Evolutionary conservation across 208 protist genomes (phyloP), one percentile per base, ranked within the genome.

Genomic region (Acanthamoeba triangularis): DNA sequence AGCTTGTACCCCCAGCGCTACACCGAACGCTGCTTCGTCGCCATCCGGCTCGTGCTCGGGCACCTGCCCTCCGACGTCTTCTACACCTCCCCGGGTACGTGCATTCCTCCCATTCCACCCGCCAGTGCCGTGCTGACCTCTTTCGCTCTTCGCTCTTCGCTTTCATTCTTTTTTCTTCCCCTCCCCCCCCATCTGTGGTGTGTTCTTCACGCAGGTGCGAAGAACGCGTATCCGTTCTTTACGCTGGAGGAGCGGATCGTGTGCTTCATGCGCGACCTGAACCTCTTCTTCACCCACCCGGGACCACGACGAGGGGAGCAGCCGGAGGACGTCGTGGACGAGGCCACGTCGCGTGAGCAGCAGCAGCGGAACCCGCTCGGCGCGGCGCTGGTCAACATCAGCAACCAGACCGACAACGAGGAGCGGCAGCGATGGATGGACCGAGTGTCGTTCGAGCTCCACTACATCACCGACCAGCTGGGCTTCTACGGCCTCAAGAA

Each of bases 391-490:
- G 1, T 80, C 72, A 35, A 80, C 72, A 47, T 80, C 30, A 47
- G 72, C 72, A 35, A 37, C 67, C 67, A 76, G 67, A 41, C 67
- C 30, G 67, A 80, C 16, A n/a, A 23, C 28, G 67, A 76, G 33
- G 30, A 14, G 30, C 67, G 33, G 7, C 67, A 76, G 67, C 8
- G 8, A 6, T 63, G 56, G 56, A 14, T 80, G 11, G 72, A 80
- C 33, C 92, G 11, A 35, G 52, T 72, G 94, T 69, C 93, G 41
- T 95, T 96, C 41, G 93, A 96, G 87, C 74, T 96, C 23, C 94
- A 96, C 61, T 95, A 96, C 90, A 54, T 96, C 4, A 96, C 96
- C n/a, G 95, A 96, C 78, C 90, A 96, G 69, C 94, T 96, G 30
- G 82, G 88, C 49, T 94, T 96, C 30, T 96, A 91, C 90, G 96